Conservation (phyloP, 352 stramenopile species). For the Pythium grandisporangium region DNA sequence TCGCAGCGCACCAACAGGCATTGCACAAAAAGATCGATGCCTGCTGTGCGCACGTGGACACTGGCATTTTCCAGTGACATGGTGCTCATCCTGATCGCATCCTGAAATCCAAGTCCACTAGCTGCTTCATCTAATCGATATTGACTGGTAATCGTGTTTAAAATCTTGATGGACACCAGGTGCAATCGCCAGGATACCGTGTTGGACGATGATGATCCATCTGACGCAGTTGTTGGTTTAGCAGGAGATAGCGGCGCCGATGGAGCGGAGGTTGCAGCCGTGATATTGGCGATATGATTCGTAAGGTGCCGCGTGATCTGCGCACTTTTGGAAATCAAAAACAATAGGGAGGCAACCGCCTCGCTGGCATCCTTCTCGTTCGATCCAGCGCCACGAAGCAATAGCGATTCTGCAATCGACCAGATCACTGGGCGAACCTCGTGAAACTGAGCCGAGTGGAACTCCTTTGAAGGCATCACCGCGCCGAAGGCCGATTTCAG, state of each 20-base stretch:
- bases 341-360: constrained; percentile 59
- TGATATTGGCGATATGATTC: constrained; percentile 35
- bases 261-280: constrained; percentile 16
- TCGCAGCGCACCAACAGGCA: constrained; percentile 67
- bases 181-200: constrained; percentile 53
- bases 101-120: constrained; percentile 44
- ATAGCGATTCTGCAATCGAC: constrained; percentile 30
- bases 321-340: constrained; percentile 74
- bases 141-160: constrained; percentile 69
- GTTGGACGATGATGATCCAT: not conserved
- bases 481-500: constrained; percentile 53
- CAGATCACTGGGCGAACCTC: constrained; percentile 30
- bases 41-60: constrained; percentile 57
- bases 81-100: constrained; percentile 61
- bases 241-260: constrained; percentile 9
- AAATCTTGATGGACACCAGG: constrained; percentile 67
- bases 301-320: constrained; percentile 59
- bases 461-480: constrained; percentile 43
- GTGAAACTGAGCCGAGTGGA: constrained; percentile 55
- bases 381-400: constrained; percentile 40
- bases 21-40: constrained; percentile 65
- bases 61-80: constrained; percentile 60
- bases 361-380: constrained; percentile 80
- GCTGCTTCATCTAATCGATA: constrained; percentile 56
- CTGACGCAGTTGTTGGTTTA: constrained; percentile 5